phyloP scores from a whole-genome alignment of 345 rosid genomes.

The Ceriops decandra region DNA sequence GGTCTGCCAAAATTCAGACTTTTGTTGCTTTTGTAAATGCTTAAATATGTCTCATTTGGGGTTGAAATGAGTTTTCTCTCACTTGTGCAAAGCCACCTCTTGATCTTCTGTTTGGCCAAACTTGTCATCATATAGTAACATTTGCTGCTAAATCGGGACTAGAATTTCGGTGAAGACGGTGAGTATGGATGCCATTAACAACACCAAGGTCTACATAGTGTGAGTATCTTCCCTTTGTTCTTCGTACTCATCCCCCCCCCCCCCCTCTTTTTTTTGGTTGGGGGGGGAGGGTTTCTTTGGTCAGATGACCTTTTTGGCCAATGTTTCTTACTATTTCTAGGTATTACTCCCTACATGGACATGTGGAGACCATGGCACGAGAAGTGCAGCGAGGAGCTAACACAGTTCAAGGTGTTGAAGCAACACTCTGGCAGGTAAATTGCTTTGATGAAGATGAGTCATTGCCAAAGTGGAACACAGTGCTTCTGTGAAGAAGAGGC shows the following conservation, averaged over 20 bases:
- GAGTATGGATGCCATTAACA: constrained; percentile 12
- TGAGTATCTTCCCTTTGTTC: constrained; percentile 3
- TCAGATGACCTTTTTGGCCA: background rate
- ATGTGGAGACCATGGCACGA: constrained; percentile 89
- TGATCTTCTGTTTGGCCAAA: no score
- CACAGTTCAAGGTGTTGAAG: constrained; percentile 68
- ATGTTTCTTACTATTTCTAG: constrained; percentile 23
- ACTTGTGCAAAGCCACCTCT: no score
- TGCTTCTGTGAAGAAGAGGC: background rate
- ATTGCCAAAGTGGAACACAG: background rate
- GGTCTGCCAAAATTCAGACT: no score
- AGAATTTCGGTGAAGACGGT: background rate
- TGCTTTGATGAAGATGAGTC: background rate
- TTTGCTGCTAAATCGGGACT: constrained; percentile 9
- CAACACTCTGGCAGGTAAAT: constrained; percentile 86
- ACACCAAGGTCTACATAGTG: constrained; percentile 24
- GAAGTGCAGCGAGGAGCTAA: constrained; percentile 78
- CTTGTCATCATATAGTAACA: background rate
- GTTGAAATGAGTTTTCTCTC: no score
- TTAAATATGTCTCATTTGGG: no score
- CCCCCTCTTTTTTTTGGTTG: background rate
- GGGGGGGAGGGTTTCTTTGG: no score
- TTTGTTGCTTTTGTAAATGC: no score
- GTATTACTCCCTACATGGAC: constrained; percentile 73
- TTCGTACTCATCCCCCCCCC: background rate